phyloP scores from a whole-genome alignment of 2,329 filamentous ascomycete genomes.

The Dactylonectria macrodidyma region DNA sequence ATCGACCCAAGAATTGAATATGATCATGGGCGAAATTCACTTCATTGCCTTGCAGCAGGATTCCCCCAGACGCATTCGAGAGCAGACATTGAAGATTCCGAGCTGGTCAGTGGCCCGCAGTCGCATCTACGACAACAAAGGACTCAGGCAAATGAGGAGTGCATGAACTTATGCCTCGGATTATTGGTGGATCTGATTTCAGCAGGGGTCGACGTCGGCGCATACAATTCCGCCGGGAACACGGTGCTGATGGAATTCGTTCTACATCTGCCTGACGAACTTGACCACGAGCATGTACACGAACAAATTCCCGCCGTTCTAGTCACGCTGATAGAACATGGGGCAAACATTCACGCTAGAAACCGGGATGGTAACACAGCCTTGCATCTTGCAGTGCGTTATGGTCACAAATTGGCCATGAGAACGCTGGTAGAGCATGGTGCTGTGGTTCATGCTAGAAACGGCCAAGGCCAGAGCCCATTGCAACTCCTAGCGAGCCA shows the following conservation, averaged over 20 bases:
- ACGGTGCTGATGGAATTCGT: background rate
- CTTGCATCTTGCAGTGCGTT: slow-evolving; percentile 1
- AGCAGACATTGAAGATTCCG: too few relatives aligned
- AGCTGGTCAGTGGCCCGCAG: too few relatives aligned
- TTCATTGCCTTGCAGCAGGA: too few relatives aligned
- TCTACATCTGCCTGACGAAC: background rate
- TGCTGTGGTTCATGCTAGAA: background rate
- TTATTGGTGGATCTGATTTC: background rate
- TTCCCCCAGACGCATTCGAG: too few relatives aligned
- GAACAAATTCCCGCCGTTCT: background rate
- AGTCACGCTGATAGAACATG: background rate
- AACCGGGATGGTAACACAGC: background rate
- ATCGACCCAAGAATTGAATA: too few relatives aligned
- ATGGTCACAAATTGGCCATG: background rate
- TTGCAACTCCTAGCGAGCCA: background rate
- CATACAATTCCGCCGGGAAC: background rate
- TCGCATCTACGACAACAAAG: background rate
- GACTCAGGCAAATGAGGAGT: background rate
- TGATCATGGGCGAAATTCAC: too few relatives aligned
- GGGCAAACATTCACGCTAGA: background rate
- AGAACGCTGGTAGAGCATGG: background rate
- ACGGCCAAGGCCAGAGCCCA: background rate
- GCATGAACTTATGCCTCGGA: background rate
- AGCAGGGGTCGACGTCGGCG: background rate
- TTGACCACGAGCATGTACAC: background rate